These are phyloP conservation scores for Backusella morwellensis DNA, from an alignment of 192 early-diverging fungal species.

Conservation along the genomic window DNA sequence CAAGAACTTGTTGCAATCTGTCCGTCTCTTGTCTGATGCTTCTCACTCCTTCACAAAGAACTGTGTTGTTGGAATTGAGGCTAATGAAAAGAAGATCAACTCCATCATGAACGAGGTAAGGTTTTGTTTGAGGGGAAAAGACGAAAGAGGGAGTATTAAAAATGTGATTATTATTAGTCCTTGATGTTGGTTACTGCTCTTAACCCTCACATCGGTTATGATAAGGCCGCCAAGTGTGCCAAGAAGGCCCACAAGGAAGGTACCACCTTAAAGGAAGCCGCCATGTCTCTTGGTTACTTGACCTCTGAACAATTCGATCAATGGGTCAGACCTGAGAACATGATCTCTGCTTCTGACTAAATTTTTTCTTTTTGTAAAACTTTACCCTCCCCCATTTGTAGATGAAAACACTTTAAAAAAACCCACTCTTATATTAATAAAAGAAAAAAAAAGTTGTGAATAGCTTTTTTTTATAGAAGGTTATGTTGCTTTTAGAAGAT, in stretches of 20 bases:
- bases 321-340: constrained; percentile 92
- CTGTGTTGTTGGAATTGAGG: constrained; percentile 93
- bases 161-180: constrained; percentile 30
- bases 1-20: constrained; percentile 94
- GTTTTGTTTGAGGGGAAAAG: background rate
- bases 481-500: background rate
- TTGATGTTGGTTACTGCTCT: constrained; percentile 99
- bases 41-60: constrained; percentile 91
- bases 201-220: constrained; percentile 94
- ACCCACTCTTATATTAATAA: background rate
- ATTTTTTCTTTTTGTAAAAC: background rate
- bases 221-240: constrained; percentile 90
- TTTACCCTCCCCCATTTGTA: background rate
- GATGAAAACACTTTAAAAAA: background rate
- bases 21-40: constrained; percentile 85
- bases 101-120: constrained; percentile 70
- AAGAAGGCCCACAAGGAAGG: constrained; percentile 58
- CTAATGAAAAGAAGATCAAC: constrained; percentile 90
- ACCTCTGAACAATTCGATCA: constrained; percentile 92
- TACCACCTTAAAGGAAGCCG: constrained; percentile 89
- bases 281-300: constrained; percentile 81
- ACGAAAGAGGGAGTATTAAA: background rate
- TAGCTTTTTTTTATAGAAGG: background rate
- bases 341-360: constrained; percentile 47
- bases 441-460: background rate